Evolutionary conservation across 1,284 basidiomycete genomes (phyloP), one percentile per base, ranked within the genome.

Genomic region (Filobasidium uniguttulatum): DNA sequence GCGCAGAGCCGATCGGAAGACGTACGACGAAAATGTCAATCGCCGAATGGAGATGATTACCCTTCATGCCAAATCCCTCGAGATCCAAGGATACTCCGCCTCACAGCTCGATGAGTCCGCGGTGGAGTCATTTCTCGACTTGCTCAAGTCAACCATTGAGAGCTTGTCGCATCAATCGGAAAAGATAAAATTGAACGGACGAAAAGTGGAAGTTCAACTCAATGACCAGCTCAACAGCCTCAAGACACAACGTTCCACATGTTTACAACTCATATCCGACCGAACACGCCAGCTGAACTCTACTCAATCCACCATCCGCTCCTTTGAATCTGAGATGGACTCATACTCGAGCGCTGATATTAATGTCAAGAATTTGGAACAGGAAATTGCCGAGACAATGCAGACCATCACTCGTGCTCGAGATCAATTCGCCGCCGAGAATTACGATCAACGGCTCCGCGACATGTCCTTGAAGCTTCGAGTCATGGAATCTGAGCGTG

Each of bases 361-460:
- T 12, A 78, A 82, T 34, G 71, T 87, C 28, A 73, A 72, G 22
- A 74, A 75, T 3, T 64, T 82, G 2, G 71, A 77, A 45, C 73
- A 68, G 28, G 83, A 88, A 52, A 77, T 88, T 36, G 73, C 80
- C 38, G 83, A 83, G 55, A 81, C 82, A 61, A 74, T 73, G 51
- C 64, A 69, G 1, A 75, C 80, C 3, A 67, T 82, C 4, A 70
- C 76, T 14, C 77, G 75, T 49, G 59, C 81, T 31, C 79, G 80
- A 52, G 59, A 68, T 7, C 79, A 82, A 22, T 74, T 87, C 36
- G 68, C 71, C 30, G 66, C 73, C 0, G 76, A 79, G 6, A 77
- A 78, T 33, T 85, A 80, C 55, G 86, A 93, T 19, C 75, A 77
- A 22, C 75, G 76, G 44, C 66, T 94, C n/a, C 69, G 71, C 1